phyloP scores from a whole-genome alignment of 2,329 filamentous ascomycete species.

The Truncatella angustata region DNA sequence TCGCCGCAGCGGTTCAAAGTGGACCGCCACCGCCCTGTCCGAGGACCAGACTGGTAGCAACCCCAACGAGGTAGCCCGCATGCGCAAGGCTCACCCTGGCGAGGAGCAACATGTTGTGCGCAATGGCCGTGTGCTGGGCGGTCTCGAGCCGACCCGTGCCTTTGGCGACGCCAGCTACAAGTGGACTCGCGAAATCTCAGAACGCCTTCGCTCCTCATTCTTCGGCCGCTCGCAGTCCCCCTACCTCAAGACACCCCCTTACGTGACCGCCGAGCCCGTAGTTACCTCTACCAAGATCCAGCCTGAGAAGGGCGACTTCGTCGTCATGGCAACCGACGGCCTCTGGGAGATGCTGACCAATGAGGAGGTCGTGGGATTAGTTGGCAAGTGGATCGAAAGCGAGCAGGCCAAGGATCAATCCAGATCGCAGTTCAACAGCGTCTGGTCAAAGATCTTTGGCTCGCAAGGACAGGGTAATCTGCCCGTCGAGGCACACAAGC shows the following conservation, averaged over 20 bases:
- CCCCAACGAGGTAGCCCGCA: slow-evolving; percentile 75
- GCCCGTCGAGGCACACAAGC: slow-evolving; percentile 69
- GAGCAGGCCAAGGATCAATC: slow-evolving; percentile 50
- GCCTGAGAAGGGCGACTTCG: slow-evolving; percentile 86
- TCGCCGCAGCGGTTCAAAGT: slow-evolving; percentile 74
- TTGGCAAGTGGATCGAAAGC: slow-evolving; percentile 93
- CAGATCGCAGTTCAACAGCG: slow-evolving; percentile 65
- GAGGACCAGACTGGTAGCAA: slow-evolving; percentile 93
- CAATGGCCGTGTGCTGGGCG: slow-evolving; percentile 87
- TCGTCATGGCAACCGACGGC: slow-evolving; percentile 94
- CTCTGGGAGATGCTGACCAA: slow-evolving; percentile 99
- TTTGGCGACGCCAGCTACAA: slow-evolving; percentile 98
- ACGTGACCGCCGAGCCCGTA: slow-evolving; percentile 94
- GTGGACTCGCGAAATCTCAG: slow-evolving; percentile 83
- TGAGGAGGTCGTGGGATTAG: slow-evolving; percentile 93
- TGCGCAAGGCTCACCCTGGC: slow-evolving; percentile 83
- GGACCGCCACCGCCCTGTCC: slow-evolving; percentile 86
- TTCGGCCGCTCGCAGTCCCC: slow-evolving; percentile 79
- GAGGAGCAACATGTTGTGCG: slow-evolving; percentile 85
- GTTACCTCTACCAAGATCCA: slow-evolving; percentile 91
- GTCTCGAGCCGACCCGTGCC: slow-evolving; percentile 86
- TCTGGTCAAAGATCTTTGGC: slow-evolving; percentile 66
- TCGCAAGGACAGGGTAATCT: slow-evolving; percentile 49
- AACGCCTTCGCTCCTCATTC: slow-evolving; percentile 79
- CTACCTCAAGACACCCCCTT: slow-evolving; percentile 85